Base-by-base conservation (phyloP, 352 stramenopile genomes). In the Phytophthora tentaculata region DNA sequence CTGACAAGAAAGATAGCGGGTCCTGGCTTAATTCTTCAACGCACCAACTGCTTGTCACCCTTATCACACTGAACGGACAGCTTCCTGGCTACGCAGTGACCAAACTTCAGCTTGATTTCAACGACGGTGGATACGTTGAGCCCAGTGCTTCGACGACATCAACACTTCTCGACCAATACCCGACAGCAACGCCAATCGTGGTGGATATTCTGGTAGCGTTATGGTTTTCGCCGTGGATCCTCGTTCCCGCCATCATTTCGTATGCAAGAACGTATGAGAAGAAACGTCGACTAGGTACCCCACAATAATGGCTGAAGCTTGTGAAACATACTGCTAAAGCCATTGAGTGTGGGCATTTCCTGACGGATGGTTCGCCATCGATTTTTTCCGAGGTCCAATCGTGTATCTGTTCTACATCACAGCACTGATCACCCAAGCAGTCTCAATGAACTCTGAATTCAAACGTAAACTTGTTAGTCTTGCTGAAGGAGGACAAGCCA, bases 31-130 rank as follows among this genome's bases (percentile, higher is more conserved):
- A 72, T 19, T 65, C 61, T 16, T 75, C 69, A 2, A 84, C 77
- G 1, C 56, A 77, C 23, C 56, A 69, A 51, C 50, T 86, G 20
- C 13, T 58, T 9, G 76, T 84, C 64, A 81, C 64, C 17, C 50
- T 86, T 20, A 78, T 84, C n/a, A 80, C 69, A 6, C 77, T 80
- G 55, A 84, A 88, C 29, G 77, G 67, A n/a, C 77, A 88, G 39
- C 49, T 88, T 5, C 39, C 67, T 13, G 65, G 50, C 1, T 84
- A 81, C 23, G 69, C 57, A 2, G 67, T 83, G 47, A 84, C 73
- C 0, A 69, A 75, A 13, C 51, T 86, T 10, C 61, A 55, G 9
- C 10, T 88, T 17, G 43, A 71, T 51, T 84, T 84, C 50, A 60
- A 82, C 19, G 52, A 71, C 2, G 80, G 80, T 0, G 77, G 77